Evolutionary conservation across 768 basidiomycete genomes (phyloP).

Genomic region (Trametes cubensis): DNA sequence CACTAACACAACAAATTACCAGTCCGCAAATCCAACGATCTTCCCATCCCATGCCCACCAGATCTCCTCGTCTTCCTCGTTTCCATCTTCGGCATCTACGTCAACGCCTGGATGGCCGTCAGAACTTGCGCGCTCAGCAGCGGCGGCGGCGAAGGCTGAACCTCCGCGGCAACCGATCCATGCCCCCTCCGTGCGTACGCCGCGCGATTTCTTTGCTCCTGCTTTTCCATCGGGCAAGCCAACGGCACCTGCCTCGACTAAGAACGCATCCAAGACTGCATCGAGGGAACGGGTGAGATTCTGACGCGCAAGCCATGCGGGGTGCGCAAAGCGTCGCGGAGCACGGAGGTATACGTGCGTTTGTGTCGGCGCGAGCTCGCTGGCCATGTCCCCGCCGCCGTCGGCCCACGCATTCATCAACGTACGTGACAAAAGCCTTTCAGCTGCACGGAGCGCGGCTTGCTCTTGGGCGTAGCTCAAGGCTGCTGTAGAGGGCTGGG

Average conservation of each 20-base stretch:
- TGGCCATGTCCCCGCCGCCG: constrained; percentile 44
- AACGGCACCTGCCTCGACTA: constrained; percentile 31
- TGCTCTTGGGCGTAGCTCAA: constrained; percentile 39
- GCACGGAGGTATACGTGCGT: constrained; percentile 51
- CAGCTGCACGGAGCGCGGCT: constrained; percentile 29
- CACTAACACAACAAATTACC: constrained; percentile 30
- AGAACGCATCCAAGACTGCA: constrained; percentile 38
- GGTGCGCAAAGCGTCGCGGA: constrained; percentile 49
- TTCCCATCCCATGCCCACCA: constrained; percentile 59
- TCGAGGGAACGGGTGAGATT: constrained; percentile 43
- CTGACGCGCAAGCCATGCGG: constrained; percentile 51
- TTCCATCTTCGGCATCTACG: constrained; percentile 24
- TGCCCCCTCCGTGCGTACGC: constrained; percentile 43
- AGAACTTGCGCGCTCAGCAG: neutral
- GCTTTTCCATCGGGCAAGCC: constrained; percentile 33
- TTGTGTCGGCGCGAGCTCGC: constrained; percentile 49
- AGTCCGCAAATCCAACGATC: constrained; percentile 50
- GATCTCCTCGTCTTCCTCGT: constrained; percentile 50
- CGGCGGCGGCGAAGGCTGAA: neutral
- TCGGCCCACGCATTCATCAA: constrained; percentile 49
- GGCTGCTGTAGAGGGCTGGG: neutral
- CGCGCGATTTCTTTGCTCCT: constrained; percentile 33
- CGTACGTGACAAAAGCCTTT: constrained; percentile 45
- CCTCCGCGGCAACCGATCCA: constrained; percentile 39
- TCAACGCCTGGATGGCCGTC: neutral